These are phyloP conservation scores for Pseudomonodictys pantanalensis DNA, from an alignment of 495 filamentous ascomycete species.

Conservation along the genomic window DNA sequence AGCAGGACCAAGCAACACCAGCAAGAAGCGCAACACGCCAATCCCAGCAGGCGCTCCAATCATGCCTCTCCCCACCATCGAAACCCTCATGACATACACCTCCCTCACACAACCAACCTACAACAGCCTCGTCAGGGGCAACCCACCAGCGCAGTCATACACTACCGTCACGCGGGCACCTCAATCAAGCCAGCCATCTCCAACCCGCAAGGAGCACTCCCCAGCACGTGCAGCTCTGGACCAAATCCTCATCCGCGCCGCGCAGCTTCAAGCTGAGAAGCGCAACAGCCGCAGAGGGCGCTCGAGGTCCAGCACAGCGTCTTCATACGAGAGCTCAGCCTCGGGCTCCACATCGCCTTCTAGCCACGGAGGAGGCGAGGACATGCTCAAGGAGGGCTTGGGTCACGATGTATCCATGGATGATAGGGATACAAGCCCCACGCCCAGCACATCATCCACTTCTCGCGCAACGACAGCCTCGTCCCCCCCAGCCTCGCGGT, in stretches of 20 bases:
- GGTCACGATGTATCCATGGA: not conserved
- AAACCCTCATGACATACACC: slow-evolving; percentile 27
- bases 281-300: slow-evolving; percentile 1
- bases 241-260: slow-evolving; percentile 4
- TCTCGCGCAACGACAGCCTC: not conserved
- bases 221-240: not conserved
- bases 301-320: slow-evolving; percentile 4
- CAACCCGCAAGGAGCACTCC: not conserved
- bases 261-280: not conserved
- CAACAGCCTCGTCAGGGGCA: slow-evolving; percentile 20
- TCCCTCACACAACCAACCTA: slow-evolving; percentile 13
- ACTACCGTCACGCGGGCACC: slow-evolving; percentile 17
- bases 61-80: slow-evolving; percentile 27
- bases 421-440: not conserved
- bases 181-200: slow-evolving; percentile 13
- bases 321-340: slow-evolving; percentile 1
- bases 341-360: not conserved
- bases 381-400: not conserved
- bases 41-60: not conserved
- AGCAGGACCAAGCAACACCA: not conserved
- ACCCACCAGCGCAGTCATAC: slow-evolving; percentile 10
- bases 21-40: not conserved
- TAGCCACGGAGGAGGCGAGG: not conserved
- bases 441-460: slow-evolving; percentile 1
- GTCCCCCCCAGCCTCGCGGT: not conserved